A percentile compares a stretch with the other conserved stretches of the same genome.
Conservation (phyloP, 2,329 filamentous ascomycete species). For the Plenodomus tracheiphilus region DNA sequence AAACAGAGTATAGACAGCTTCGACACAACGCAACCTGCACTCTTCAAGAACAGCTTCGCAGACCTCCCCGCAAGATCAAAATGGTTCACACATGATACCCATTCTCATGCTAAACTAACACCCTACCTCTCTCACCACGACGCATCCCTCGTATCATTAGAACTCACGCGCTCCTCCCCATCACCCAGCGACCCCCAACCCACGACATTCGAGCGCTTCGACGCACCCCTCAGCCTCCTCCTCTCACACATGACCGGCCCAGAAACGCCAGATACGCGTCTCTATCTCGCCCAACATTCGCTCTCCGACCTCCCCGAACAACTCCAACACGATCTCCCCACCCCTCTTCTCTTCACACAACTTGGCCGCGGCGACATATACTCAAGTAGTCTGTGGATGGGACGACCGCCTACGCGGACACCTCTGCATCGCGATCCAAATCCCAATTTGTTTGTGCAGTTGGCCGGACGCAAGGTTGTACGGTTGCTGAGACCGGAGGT, state of each 20-base stretch:
- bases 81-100: constrained; percentile 29
- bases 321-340: constrained; percentile 68
- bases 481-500: constrained; percentile 68
- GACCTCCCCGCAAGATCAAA: constrained; percentile 33
- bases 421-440: constrained; percentile 93
- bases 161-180: constrained; percentile 52
- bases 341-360: constrained; percentile 64
- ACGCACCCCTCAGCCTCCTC: constrained; percentile 68
- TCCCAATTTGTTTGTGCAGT: constrained; percentile 86
- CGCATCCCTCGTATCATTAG: constrained; percentile 60
- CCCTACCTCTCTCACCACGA: constrained; percentile 46
- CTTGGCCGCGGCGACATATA: constrained; percentile 84
- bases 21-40: constrained; percentile 19
- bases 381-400: constrained; percentile 84
- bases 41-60: constrained; percentile 26
- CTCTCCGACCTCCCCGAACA: constrained; percentile 67
- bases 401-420: constrained; percentile 82
- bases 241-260: constrained; percentile 54
- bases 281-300: constrained; percentile 86
- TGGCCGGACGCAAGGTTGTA: constrained; percentile 72
- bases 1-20: constrained; percentile 16
- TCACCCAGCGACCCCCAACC: constrained; percentile 20
- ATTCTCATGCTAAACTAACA: constrained; percentile 21
- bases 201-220: constrained; percentile 59
- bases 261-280: constrained; percentile 40